Base-by-base conservation (phyloP, 169 alveolate genomes). In the Cryptosporidium parvum region DNA sequence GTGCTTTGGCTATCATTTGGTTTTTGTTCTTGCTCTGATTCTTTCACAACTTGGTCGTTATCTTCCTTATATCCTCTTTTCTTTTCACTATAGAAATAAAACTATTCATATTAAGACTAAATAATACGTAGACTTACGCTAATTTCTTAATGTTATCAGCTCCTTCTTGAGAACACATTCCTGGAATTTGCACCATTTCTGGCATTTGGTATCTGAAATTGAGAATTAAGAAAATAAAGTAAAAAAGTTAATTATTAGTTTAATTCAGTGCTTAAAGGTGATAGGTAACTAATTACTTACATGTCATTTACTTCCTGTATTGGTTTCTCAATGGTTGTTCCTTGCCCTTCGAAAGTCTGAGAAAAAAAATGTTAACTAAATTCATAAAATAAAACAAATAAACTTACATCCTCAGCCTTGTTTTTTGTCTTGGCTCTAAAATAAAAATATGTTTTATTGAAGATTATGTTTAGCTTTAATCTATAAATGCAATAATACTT, bases 301-400 rank as follows among this genome's bases (percentile, higher is more conserved):
- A 42, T 37, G 45, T 80, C 89, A 35, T 18, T 23, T 3, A 80
- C 52, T 26, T 56, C 72, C 8, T 80, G 70, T 6, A 23, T 3
- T 29, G 73, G 80, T 29, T 80, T 80, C 18, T 59, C 75, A 18
- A 26, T 52, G 3, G 62, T 62, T 9, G 70, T 45, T 33, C 89
- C 89, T 39, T 80, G 80, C 5, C 89, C 89, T 23, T 80, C 89
- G 39, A 80, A 80, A 42, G 89, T 80, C 89, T 80, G n/a, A 23
- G 39, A 44, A n/a, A 26, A 26, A n/a, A 69, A 69, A 39, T 44
- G 9, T 26, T 26, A 42, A 42, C 48, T 42, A 42, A 12, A 21
- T 5, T 21, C n/a, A 67, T 10, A 2, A 37, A 70, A 0, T 39
- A 44, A 44, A 29, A 18, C 14, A 23, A 1, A 23, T 7, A 42